phyloP scores from a whole-genome alignment of 306 rosid species.

The Inga leiocalycina region DNA sequence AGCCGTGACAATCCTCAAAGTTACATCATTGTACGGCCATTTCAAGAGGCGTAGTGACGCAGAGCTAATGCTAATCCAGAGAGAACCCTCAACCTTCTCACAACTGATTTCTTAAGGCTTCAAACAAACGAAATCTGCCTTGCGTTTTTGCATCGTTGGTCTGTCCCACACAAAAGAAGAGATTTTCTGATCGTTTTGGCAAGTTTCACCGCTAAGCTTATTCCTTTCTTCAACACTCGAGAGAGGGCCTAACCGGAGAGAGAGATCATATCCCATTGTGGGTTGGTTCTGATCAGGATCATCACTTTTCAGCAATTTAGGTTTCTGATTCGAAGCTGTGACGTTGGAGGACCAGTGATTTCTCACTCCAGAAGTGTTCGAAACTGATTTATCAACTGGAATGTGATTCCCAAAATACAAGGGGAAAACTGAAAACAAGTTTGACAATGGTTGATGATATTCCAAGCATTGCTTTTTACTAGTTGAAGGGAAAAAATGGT shows the following conservation, averaged over 20 bases:
- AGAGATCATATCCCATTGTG: background rate
- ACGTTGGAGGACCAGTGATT: slow-evolving; percentile 10
- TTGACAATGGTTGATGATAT: slow-evolving; percentile 30
- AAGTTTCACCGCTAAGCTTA: slow-evolving; percentile 7
- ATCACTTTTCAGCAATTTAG: slow-evolving; percentile 22
- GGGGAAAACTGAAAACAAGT: slow-evolving; percentile 50
- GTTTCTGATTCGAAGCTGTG: slow-evolving; percentile 25
- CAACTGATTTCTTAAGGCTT: slow-evolving; percentile 39
- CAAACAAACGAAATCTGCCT: slow-evolving; percentile 41
- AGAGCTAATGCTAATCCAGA: slow-evolving; percentile 34
- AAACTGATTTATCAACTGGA: slow-evolving; percentile 32
- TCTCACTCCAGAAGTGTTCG: slow-evolving; percentile 28
- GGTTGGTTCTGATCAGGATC: background rate
- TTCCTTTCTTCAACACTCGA: slow-evolving; percentile 28
- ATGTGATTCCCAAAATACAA: slow-evolving; percentile 41
- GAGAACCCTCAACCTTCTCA: slow-evolving; percentile 43
- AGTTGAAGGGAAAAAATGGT: slow-evolving; percentile 17
- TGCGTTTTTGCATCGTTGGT: slow-evolving; percentile 42
- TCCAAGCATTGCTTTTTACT: slow-evolving; percentile 40
- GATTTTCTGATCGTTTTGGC: background rate
- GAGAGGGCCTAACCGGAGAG: slow-evolving; percentile 13
- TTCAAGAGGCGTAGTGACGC: background rate
- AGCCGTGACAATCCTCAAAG: background rate
- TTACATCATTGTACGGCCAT: slow-evolving; percentile 22
- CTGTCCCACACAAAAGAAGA: background rate